Base-by-base conservation (phyloP, 805 yeast species). In the Lipomyces yamadae region DNA sequence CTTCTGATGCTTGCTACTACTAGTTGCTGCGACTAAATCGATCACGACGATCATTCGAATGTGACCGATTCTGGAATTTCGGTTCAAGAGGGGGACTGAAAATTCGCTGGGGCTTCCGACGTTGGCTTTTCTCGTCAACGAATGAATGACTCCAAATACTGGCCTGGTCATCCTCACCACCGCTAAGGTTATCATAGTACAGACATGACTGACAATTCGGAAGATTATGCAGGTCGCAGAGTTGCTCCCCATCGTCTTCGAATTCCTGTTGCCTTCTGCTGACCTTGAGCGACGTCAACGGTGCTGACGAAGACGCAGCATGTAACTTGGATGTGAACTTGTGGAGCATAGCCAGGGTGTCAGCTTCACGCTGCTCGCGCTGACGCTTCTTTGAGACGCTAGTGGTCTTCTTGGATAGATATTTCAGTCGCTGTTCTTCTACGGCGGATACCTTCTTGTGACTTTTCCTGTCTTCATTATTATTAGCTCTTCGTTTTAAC, bases 391-490 rank as follows among this genome's bases (percentile, higher is more conserved):
- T 54, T 8, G 64, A 65, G 33, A 48, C 56, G n/a, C 37, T 37
- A 3, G 63, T 33, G 8, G 61, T 48, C 34, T 55, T 50, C 50
- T 55, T 15, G 8, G 35, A 15, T 54, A 63, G 29, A 50, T 69
- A 72, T 34, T 62, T 60, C 54, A 65, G 64, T 6, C 72, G 65
- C 63, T 79, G 78, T 33, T 73, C 79, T 39, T 76, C 81, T 10
- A 78, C 77, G 66, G 69, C 58, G 4, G 68, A 65, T 24, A 50
- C 33, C 34, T 66, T 68, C 54, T 54, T 69, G 48, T 54, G 53
- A 4, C 58, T 29, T 48, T 35, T 37, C 29, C 13, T 24, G 53
- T 7, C 32, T 32, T 33, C 60, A 29, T 59, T 48, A 32, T 29
- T 55, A 15, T 39, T 42, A 6, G 56, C 45, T 37, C 58, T 56